Conservation (phyloP, 352 stramenopile species). For the Phytophthora hibernalis region DNA sequence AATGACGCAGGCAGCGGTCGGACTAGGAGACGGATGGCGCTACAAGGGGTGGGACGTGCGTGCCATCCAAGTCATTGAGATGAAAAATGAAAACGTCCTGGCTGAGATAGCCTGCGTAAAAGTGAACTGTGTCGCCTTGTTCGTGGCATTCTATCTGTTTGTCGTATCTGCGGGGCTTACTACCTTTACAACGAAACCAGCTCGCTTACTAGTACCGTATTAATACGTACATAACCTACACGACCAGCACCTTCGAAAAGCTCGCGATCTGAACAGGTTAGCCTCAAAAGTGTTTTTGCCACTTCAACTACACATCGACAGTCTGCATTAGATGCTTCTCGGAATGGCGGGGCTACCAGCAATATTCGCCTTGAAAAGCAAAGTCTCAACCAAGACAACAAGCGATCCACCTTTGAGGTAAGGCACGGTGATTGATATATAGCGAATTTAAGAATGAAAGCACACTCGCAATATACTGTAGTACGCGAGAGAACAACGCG, state of each 20-base stretch:
- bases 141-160: constrained; percentile 18
- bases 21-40: constrained; percentile 15
- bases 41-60: constrained; percentile 1
- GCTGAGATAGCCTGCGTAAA: constrained; percentile 37
- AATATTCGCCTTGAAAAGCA: too few relatives aligned
- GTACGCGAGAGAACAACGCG: constrained; percentile 5
- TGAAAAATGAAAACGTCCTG: constrained; percentile 43
- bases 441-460: constrained; percentile 40
- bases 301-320: too few relatives aligned
- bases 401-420: neutral
- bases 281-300: too few relatives aligned
- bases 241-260: too few relatives aligned
- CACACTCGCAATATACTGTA: neutral
- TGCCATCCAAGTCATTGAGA: constrained; percentile 26
- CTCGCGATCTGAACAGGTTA: too few relatives aligned
- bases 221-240: too few relatives aligned
- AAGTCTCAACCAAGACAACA: neutral
- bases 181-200: constrained; percentile 8
- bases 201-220: too few relatives aligned
- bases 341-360: too few relatives aligned
- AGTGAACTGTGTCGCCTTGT: constrained; percentile 36
- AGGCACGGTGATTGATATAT: constrained; percentile 34
- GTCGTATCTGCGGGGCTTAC: constrained; percentile 3
- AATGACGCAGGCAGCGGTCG: constrained; percentile 21
- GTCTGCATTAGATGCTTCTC: too few relatives aligned